Base-by-base conservation (phyloP, 306 rosid genomes). In the Arachis hypogaea region DNA sequence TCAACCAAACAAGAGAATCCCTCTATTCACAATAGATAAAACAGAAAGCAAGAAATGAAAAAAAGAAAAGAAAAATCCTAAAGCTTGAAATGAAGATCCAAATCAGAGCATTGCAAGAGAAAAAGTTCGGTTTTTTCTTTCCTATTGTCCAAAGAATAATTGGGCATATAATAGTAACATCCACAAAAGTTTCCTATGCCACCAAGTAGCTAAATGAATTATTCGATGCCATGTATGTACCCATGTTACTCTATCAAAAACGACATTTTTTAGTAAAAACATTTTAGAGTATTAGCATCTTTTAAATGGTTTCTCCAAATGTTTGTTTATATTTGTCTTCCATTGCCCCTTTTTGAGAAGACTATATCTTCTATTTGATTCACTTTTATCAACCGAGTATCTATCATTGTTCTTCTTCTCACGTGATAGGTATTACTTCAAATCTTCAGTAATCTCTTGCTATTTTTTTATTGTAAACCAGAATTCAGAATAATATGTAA, bases 1-100 rank as follows among this genome's bases (percentile, higher is more conserved):
- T 72, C 49, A 29, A 59, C 7, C 69, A 76, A 45, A 47, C 9
- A 76, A 62, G 56, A 30, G 16, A 63, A 44, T 47, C 58, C 63
- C 11, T 43, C n/a, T 12, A 5, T 6, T 33, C 50, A 30, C n/a
- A 61, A 50, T 4, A 12, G n/a, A 33, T 33, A 33, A 4, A 33
- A 33, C 4, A 33, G 38, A 33, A 33, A 33, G 38, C 38, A 33
- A 33, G 38, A 33, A 33, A 33, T 2, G 38, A 33, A 33, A 33
- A 52, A 47, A 4, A 9, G n/a, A 38, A 7, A 30, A 16, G 52
- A 11, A 7, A 28, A 0, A 33, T 41, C 78, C 56, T 54, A 50
- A 64, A 11, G 46, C 44, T 30, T 9, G 10, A 30, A 62, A 30
- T 69, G 40, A 52, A 18, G 71, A 30, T 51, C 47, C 52, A 43